Evolutionary conservation across 805 yeast genomes (phyloP).

Genomic region (Lachancea sp.): DNA sequence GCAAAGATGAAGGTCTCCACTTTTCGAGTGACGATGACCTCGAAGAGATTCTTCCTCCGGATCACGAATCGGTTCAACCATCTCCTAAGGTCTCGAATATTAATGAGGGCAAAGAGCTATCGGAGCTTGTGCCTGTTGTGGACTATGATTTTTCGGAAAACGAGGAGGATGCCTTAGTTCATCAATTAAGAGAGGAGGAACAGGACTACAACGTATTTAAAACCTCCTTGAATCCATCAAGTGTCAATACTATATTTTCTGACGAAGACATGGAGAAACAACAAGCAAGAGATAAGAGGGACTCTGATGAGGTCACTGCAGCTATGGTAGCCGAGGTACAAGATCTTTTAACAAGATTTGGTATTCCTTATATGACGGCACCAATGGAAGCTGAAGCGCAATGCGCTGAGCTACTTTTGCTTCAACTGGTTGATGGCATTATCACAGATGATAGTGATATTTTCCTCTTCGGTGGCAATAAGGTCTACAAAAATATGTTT

Average conservation of each 20-base stretch:
- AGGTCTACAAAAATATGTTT: slow-evolving; percentile 86
- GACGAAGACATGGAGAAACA: slow-evolving; percentile 52
- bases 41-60: slow-evolving; percentile 19
- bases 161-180: slow-evolving; percentile 63
- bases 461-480: slow-evolving; percentile 83
- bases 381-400: slow-evolving; percentile 99
- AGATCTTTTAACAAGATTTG: slow-evolving; percentile 77
- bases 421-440: slow-evolving; percentile 84
- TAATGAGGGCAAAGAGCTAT: background rate
- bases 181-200: slow-evolving; percentile 63
- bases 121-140: slow-evolving; percentile 18
- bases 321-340: slow-evolving; percentile 88
- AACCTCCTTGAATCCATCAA: slow-evolving; percentile 32
- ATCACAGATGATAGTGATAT: slow-evolving; percentile 98
- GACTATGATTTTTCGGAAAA: slow-evolving; percentile 70
- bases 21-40: slow-evolving; percentile 16
- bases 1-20: slow-evolving; percentile 11
- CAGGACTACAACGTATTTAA: slow-evolving; percentile 64
- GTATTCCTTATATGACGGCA: slow-evolving; percentile 90
- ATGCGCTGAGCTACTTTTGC: slow-evolving; percentile 70
- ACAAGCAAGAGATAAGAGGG: slow-evolving; percentile 64
- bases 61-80: background rate
- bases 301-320: slow-evolving; percentile 84
- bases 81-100: background rate
- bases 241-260: slow-evolving; percentile 22